These are phyloP conservation scores for Aquanectria penicillioides DNA, from an alignment of 2,329 filamentous ascomycete genomes.

Conservation along the genomic window DNA sequence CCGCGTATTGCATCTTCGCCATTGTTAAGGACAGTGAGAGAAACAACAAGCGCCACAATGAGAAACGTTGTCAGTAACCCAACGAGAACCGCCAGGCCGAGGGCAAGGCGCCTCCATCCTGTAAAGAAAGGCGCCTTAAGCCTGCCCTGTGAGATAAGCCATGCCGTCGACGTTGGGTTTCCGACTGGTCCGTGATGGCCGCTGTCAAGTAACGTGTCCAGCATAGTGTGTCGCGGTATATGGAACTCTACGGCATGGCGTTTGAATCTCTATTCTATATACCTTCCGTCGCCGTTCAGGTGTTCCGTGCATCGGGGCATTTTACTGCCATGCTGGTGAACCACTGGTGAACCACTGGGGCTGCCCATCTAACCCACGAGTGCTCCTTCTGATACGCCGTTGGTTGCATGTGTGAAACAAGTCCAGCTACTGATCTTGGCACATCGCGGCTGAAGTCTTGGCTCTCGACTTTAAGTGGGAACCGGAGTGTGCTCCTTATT, in stretches of 20 bases:
- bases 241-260: not conserved
- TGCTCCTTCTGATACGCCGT: not conserved
- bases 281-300: not conserved
- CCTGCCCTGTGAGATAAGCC: not conserved
- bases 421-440: slow-evolving; percentile 4
- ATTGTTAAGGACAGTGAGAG: not conserved
- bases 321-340: not conserved
- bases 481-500: not conserved
- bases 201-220: slow-evolving; percentile 1
- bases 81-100: not conserved
- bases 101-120: not conserved
- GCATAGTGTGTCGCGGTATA: not conserved
- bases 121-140: slow-evolving; percentile 1
- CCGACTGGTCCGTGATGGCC: not conserved
- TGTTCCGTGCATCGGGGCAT: not conserved
- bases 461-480: not conserved
- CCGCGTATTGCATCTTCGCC: not conserved
- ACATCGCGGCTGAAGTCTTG: slow-evolving; percentile 10
- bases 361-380: not conserved
- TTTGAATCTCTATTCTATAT: not conserved
- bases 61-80: not conserved
- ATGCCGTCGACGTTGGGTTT: slow-evolving; percentile 7
- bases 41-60: not conserved
- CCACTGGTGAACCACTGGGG: not conserved
- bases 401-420: not conserved